A percentile compares a stretch with the other conserved stretches of the same genome.
phyloP scores from a whole-genome alignment of 495 filamentous ascomycete genomes.

The Penicillium dipodomyicola region DNA sequence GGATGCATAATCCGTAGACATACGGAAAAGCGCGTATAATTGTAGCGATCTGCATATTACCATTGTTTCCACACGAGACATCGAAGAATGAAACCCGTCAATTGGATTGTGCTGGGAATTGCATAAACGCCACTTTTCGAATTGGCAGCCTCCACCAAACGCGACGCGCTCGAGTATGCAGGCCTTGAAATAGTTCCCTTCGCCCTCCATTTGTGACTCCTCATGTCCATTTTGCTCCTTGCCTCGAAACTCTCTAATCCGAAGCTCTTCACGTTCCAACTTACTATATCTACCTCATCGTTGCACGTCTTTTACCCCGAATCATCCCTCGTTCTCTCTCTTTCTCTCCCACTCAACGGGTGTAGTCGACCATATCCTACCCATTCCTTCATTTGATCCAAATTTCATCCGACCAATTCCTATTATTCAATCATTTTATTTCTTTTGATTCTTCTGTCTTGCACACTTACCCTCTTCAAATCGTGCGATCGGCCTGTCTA shows the following conservation, averaged over 20 bases:
- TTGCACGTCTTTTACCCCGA: slow-evolving; percentile 2
- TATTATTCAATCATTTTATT: slow-evolving; percentile 5
- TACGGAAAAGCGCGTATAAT: slow-evolving; percentile 10
- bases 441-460: neutral
- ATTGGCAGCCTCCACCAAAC: slow-evolving; percentile 13
- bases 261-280: slow-evolving; percentile 1
- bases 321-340: slow-evolving; percentile 7
- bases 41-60: slow-evolving; percentile 2
- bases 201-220: slow-evolving; percentile 15
- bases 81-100: slow-evolving; percentile 10
- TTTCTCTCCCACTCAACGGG: neutral
- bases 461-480: neutral
- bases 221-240: slow-evolving; percentile 13
- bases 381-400: slow-evolving; percentile 5
- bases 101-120: slow-evolving; percentile 18
- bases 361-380: neutral
- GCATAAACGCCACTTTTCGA: slow-evolving; percentile 22
- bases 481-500: slow-evolving; percentile 10
- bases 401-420: neutral
- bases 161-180: slow-evolving; percentile 20
- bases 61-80: neutral
- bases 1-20: neutral
- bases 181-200: slow-evolving; percentile 20
- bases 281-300: slow-evolving; percentile 14
- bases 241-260: neutral